Evolutionary conservation across 1,284 basidiomycete genomes (phyloP), one percentile per base, ranked within the genome.

Genomic region (Papiliotrema flavescens): DNA sequence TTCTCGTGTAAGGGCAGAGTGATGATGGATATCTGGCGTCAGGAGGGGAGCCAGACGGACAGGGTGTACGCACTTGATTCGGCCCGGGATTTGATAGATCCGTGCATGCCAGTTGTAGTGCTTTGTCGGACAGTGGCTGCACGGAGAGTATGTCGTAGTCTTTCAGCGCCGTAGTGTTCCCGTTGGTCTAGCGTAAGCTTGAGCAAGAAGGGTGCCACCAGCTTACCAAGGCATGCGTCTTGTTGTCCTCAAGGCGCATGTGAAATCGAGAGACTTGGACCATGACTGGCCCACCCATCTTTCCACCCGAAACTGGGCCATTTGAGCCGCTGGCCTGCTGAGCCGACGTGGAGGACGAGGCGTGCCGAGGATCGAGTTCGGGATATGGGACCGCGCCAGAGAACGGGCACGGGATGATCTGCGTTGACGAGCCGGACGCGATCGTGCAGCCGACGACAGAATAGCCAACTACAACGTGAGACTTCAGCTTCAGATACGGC

Each of bases 211-310:
- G 23, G 19, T 6, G 19, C 8, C n/a, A 34, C 26, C 22, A 15
- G 59, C 72, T 57, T 51, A 76, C 75, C 9, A 76, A 55, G 9
- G 67, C 67, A 56, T 77, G 71, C 22, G 61, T 60, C 53, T 68
- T 69, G 11, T 65, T 63, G 55, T 76, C 74, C 47, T 76, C 73
- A 11, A 77, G 50, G 2, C 66, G 61, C 44, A 75, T 64, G 55
- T 76, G 73, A 46, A 69, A 71, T 40, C 75, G 55, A 22, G 73
- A 65, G 3, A 75, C 64, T 56, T 77, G 75, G 1, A 75, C 69
- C 34, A 76, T 54, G 2, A 62, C 62, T 6, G 63, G 62, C 44
- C 51, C 54, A 17, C 40, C 23, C 23, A 37, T 32, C 44, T 47
- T 36, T 37, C 41, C 22, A 1, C 19, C 35, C 3, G 34, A 35